Base-by-base conservation (phyloP, 1,284 basidiomycete genomes). In the Cutaneotrichosporon spelunceum region DNA sequence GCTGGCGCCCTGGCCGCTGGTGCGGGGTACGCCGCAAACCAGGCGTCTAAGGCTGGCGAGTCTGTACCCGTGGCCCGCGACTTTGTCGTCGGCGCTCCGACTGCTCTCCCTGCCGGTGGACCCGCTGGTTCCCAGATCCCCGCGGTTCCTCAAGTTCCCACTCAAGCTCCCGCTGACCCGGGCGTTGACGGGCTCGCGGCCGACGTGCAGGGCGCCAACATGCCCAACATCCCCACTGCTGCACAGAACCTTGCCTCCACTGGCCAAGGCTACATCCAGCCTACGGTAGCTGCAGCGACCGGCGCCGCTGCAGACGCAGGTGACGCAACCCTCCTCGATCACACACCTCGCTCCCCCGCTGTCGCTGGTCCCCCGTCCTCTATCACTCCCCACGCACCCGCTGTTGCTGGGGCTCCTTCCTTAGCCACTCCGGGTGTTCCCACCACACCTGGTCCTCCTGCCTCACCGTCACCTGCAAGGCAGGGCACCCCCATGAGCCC, bases 321-420 rank as follows among this genome's bases (percentile, higher is more conserved):
- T n/a, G 50, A n/a, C 11, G n/a, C 50, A 5, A 24, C 33, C 34
- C 9, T 53, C 13, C 52, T 53, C 16, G 33, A 53, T 34, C n/a
- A 33, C 19, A 53, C 52, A 4, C 52, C 52, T 8, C 52, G 24
- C 52, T 33, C 50, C 30, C 33, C 50, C 30, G 36, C 50, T 14
- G 50, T 36, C 21, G 50, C 50, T 21, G 50, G 50, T 34, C 50
- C 50, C 48, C n/a, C 52, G 27, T 26, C 24, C 27, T 27, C 24
- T 34, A 6, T 33, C 50, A 53, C 50, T 23, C 50, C 50, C 4
- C n/a, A 27, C 50, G 11, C 49, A n/a, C 19, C 14, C 27, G 23
- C 21, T 24, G 47, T 24, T 8, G 49, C 49, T 29, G 49, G 49
- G 11, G 26, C 49, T 16, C 49, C 49, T 14, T 10, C 50, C 19